These are phyloP conservation scores for Agastache rugosa DNA, from an alignment of 257 asterid species.

Conservation along the genomic window DNA sequence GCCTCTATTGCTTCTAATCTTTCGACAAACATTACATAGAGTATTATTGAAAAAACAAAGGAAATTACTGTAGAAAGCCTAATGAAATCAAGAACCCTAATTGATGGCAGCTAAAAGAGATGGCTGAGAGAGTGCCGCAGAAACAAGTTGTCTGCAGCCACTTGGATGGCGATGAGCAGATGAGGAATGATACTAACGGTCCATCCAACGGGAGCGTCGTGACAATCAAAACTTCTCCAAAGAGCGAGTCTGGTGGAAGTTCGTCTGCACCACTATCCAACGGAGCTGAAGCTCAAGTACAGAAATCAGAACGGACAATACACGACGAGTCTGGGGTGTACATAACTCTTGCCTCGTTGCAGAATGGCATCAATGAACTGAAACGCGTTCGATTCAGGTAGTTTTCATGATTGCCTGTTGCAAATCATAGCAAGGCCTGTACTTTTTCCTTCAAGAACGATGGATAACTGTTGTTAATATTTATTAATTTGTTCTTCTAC, in stretches of 20 bases:
- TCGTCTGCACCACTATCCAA: conserved; percentile 43
- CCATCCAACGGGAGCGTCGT: conserved; percentile 52
- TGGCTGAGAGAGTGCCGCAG: conserved; percentile 54
- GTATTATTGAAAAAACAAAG: not conserved
- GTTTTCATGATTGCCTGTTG: not conserved
- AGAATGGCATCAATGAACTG: conserved; percentile 73
- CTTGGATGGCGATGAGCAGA: conserved; percentile 42
- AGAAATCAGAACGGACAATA: conserved; percentile 60
- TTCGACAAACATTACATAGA: not conserved
- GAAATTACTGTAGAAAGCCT: not conserved
- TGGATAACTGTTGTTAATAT: no score
- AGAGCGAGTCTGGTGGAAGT: conserved; percentile 51
- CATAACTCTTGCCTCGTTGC: conserved; percentile 61
- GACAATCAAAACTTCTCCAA: conserved; percentile 44
- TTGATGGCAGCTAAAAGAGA: conserved; percentile 69
- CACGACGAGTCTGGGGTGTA: conserved; percentile 90
- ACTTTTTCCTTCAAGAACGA: not conserved
- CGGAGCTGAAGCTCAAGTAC: conserved; percentile 51
- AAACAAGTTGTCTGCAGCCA: conserved; percentile 42
- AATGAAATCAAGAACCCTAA: conserved; percentile 22
- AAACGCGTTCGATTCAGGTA: conserved; percentile 96
- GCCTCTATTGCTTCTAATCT: no score
- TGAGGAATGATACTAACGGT: conserved; percentile 30
- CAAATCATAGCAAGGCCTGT: not conserved
- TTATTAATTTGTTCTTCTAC: conserved; percentile 23